These are phyloP conservation scores for Gaultheria prostrata DNA, from an alignment of 148 eudicot genomes.

Conservation along the genomic window DNA sequence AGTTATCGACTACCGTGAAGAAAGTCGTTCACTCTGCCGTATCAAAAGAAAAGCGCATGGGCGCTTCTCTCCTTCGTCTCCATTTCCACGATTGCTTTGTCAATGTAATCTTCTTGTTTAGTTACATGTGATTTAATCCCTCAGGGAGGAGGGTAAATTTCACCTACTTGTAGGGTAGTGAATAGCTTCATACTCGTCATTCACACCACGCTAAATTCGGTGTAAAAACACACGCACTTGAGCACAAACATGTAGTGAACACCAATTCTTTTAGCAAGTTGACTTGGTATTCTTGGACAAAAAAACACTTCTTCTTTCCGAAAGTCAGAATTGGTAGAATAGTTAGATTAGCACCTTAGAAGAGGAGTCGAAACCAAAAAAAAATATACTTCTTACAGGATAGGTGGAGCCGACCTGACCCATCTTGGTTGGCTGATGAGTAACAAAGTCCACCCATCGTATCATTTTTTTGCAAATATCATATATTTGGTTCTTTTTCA, in stretches of 20 bases:
- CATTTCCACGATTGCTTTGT: conserved; percentile 50
- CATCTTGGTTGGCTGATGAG: background rate
- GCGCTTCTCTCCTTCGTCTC: conserved; percentile 45
- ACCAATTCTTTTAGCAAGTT: background rate
- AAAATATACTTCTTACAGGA: background rate
- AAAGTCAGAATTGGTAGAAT: no score
- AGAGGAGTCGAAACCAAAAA: no score
- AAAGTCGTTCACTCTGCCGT: conserved; percentile 30
- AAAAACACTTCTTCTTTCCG: background rate
- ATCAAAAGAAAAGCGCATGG: conserved; percentile 41
- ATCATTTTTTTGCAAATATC: background rate
- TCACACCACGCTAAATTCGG: background rate
- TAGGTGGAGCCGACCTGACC: background rate
- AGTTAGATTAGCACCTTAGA: no score
- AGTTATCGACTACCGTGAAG: background rate
- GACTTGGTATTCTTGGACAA: background rate
- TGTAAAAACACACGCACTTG: background rate
- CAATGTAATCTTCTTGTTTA: conserved; percentile 21
- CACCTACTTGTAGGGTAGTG: background rate
- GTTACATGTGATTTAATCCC: no score
- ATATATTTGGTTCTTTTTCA: background rate
- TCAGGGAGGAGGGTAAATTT: background rate
- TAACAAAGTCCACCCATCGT: background rate
- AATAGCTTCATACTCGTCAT: background rate
- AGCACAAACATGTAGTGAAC: background rate